Percentiles rank a stretch among this genome's conserved stretches.
Evolutionary conservation across 164 flowering plant species (phyloP).

Genomic region (Santalum album): DNA sequence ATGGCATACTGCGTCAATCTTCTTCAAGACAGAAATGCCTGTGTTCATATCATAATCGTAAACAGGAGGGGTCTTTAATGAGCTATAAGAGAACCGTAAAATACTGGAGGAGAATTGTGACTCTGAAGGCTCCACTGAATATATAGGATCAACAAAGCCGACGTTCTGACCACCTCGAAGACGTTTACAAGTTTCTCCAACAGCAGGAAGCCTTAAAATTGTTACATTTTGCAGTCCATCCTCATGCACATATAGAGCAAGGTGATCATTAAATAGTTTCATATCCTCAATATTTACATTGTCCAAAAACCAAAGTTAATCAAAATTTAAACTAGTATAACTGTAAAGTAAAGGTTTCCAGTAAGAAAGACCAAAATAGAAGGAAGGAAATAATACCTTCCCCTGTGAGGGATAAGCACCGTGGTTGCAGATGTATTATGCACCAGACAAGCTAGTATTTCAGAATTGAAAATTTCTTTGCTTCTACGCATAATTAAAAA

Average conservation of each 20-base stretch:
- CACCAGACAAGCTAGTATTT: slow-evolving; percentile 68
- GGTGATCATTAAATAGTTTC: slow-evolving; percentile 56
- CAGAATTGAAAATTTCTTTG: slow-evolving; percentile 66
- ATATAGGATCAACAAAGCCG: slow-evolving; percentile 68
- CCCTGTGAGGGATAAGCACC: slow-evolving; percentile 73
- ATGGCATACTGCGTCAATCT: slow-evolving; percentile 48
- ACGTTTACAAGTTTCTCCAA: slow-evolving; percentile 42
- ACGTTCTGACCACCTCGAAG: slow-evolving; percentile 54
- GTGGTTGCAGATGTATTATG: slow-evolving; percentile 52
- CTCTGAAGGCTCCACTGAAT: slow-evolving; percentile 46
- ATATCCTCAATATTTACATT: slow-evolving; percentile 72
- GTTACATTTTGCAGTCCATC: slow-evolving; percentile 59
- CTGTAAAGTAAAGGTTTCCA: too few relatives aligned
- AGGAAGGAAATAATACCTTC: slow-evolving; percentile 71
- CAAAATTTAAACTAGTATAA: slow-evolving; percentile 6
- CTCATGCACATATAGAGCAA: slow-evolving; percentile 68
- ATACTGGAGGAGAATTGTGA: slow-evolving; percentile 61
- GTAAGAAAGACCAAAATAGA: too few relatives aligned
- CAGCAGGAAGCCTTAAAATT: slow-evolving; percentile 55
- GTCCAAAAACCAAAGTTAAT: slow-evolving; percentile 14
- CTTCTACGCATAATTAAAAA: slow-evolving; percentile 53
- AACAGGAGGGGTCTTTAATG: slow-evolving; percentile 73
- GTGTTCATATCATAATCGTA: slow-evolving; percentile 87
- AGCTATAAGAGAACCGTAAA: slow-evolving; percentile 62
- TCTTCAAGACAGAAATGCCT: slow-evolving; percentile 65